Evolutionary conservation across 2,329 filamentous ascomycete species (phyloP), one percentile per base, ranked within the genome.

Genomic region (Cryphonectria parasitica): DNA sequence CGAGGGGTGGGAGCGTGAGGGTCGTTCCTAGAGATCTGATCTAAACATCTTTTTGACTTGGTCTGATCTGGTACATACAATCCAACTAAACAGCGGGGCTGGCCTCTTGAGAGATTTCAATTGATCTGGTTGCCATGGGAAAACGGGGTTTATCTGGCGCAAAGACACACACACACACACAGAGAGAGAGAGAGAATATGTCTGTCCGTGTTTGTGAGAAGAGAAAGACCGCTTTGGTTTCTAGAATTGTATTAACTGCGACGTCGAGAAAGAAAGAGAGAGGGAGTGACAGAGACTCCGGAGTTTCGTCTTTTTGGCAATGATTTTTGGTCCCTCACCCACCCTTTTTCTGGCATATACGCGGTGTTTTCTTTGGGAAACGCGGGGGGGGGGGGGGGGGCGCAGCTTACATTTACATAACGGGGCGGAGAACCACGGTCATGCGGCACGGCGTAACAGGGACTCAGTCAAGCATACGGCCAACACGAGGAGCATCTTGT

Each of bases 21-120:
- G 66, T 67, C 8, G 39, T 54, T 15, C 34, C 70, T 31, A 64
- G 61, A n/a, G 41, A 64, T 22, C 25, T 64, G 17, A 34, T 64
- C 15, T 64, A 25, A 43, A 34, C 6, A 49, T n/a, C 19, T 17
- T n/a, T 56, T 25, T 39, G 36, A 39, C 36, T 15, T 28, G 52
- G 8, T 31, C 11, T 28, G 54, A 58, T 31, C 15, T 31, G 25
- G 28, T 58, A 31, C 28, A 54, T 54, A 15, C n/a, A 28, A 49
- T 49, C 17, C 43, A 45, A n/a, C 7, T 8, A 3, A n/a, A 49
- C 45, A 5, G 45, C 19, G 7, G 19, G 17, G 7, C 19, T 49
- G 19, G 45, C 45, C 45, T 49, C 45, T 49, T 49, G 19, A 49
- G 45, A 49, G 45, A 49, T 45, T 45, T 22, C 45, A 2, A 8